Conservation (phyloP, 2,329 filamentous ascomycete genomes). For the Aspergillus sp. region DNA sequence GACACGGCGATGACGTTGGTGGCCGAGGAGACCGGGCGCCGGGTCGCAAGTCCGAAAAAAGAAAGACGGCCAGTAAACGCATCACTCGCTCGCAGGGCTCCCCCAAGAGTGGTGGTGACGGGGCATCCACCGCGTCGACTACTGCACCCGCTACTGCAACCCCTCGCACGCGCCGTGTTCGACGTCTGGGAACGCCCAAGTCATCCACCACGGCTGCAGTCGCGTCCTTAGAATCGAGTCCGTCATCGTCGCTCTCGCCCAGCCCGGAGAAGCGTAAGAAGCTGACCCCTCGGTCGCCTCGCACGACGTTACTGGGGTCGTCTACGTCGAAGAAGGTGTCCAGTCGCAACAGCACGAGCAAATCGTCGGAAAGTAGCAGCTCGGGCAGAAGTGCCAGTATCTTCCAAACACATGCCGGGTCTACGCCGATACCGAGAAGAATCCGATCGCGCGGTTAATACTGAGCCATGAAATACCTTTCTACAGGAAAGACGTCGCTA, state of each 20-base stretch:
- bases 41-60: conserved; percentile 23
- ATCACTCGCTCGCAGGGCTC: conserved; percentile 24
- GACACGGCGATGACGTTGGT: conserved; percentile 21
- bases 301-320: conserved; percentile 18
- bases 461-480: neutral
- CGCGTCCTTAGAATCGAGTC: neutral
- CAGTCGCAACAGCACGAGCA: conserved; percentile 20
- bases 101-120: conserved; percentile 20
- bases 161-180: conserved; percentile 31
- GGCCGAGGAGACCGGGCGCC: conserved; percentile 15
- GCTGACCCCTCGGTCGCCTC: conserved; percentile 35
- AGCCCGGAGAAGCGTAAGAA: conserved; percentile 34
- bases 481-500: neutral
- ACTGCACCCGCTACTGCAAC: conserved; percentile 26
- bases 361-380: conserved; percentile 16
- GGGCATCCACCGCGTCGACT: conserved; percentile 17
- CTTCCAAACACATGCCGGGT: conserved; percentile 35
- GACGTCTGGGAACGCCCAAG: conserved; percentile 29
- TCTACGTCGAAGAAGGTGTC: conserved; percentile 20
- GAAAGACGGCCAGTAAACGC: conserved; percentile 23
- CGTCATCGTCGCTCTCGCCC: conserved; percentile 22
- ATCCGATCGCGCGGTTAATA: conserved; percentile 29
- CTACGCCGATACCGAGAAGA: conserved; percentile 35
- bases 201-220: conserved; percentile 21
- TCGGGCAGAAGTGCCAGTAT: conserved; percentile 28